These are phyloP conservation scores for Ulmus americana DNA, from an alignment of 331 rosid genomes.

Conservation along the genomic window DNA sequence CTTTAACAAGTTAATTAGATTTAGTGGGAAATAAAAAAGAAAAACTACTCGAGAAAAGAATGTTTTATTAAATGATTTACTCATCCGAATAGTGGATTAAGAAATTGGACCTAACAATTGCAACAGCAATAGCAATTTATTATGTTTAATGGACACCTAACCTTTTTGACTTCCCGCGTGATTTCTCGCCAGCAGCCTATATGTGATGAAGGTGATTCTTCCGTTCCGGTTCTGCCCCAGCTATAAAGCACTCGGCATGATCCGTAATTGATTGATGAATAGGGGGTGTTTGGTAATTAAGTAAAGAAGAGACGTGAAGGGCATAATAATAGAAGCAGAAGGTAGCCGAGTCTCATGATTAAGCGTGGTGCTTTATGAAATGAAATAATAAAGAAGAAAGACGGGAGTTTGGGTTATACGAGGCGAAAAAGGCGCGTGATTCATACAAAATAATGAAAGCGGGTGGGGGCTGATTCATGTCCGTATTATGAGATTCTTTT, in stretches of 20 bases:
- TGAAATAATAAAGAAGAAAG: too few species aligned
- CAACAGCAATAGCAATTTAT: not conserved
- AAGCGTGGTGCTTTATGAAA: slow-evolving; percentile 34
- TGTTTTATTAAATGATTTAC: too few species aligned
- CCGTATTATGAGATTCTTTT: slow-evolving; percentile 40
- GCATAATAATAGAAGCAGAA: slow-evolving; percentile 37
- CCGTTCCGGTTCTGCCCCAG: slow-evolving; percentile 37
- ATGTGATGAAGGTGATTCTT: not conserved
- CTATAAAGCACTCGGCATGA: not conserved
- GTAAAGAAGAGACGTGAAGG: slow-evolving; percentile 11
- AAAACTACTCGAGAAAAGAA: too few species aligned
- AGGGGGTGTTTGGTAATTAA: too few species aligned
- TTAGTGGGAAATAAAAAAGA: too few species aligned
- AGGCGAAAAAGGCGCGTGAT: not conserved
- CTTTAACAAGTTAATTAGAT: too few species aligned
- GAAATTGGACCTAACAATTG: too few species aligned
- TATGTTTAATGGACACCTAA: slow-evolving; percentile 19
- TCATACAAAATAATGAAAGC: slow-evolving; percentile 34
- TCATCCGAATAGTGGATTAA: too few species aligned
- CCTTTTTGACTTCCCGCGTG: slow-evolving; percentile 38
- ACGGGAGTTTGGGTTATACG: not conserved
- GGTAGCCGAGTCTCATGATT: slow-evolving; percentile 43
- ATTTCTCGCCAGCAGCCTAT: slow-evolving; percentile 1
- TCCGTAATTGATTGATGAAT: too few species aligned
- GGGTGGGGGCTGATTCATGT: slow-evolving; percentile 75